phyloP scores from a whole-genome alignment of 257 asterid genomes.

The Solanum sejunctum region DNA sequence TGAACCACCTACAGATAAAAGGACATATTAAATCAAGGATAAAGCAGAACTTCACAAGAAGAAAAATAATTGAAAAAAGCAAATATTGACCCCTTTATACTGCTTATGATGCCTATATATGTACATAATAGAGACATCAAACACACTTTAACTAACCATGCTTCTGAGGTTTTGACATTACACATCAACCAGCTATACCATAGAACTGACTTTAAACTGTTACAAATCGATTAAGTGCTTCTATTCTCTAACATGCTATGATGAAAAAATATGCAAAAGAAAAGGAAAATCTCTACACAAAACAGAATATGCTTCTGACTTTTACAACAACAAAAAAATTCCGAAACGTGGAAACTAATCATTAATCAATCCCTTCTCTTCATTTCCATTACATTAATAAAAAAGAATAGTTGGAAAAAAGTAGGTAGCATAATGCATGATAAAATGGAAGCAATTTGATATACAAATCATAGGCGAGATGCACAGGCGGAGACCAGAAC shows the following conservation, averaged over 20 bases:
- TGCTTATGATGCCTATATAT: not conserved
- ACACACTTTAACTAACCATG: not conserved
- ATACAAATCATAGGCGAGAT: not conserved
- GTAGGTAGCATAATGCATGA: not conserved
- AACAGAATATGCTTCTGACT: not conserved
- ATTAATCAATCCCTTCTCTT: not conserved
- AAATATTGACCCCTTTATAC: not conserved
- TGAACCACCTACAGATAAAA: not conserved
- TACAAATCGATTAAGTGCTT: not conserved
- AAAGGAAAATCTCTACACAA: not conserved
- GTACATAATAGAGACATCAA: not conserved
- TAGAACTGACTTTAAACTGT: not conserved
- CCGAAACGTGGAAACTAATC: not conserved
- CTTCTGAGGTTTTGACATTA: not conserved
- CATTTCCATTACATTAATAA: not conserved
- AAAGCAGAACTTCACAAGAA: not conserved
- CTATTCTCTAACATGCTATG: not conserved
- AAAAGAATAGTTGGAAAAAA: too few relatives aligned
- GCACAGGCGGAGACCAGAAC: not conserved
- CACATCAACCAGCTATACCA: not conserved
- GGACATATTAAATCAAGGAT: too few relatives aligned
- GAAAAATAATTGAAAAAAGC: not conserved
- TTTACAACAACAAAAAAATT: too few relatives aligned
- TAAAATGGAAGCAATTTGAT: not conserved
- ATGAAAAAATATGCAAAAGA: not conserved